Base-by-base conservation (phyloP, 1,139 yeast species). In the Geotrichum carabidarum region DNA sequence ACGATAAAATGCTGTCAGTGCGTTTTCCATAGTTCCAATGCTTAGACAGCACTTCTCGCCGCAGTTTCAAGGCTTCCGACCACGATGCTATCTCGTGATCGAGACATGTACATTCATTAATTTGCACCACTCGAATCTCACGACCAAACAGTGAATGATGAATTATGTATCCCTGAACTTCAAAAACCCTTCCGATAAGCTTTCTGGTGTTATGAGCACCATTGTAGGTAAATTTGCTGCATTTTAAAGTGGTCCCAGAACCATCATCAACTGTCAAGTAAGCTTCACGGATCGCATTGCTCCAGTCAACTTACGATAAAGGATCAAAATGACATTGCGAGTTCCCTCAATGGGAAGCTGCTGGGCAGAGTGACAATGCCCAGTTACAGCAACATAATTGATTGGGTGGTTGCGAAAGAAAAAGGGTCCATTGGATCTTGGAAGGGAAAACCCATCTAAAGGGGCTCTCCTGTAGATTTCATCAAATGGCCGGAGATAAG, bases 391-490 rank as follows among this genome's bases (percentile, higher is more conserved):
- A 7, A 65, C 65, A 45, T 60, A 63, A 48, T 60, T 62, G 31
- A 66, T 60, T 5, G 69, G 69, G 43, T 65, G 68, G 55, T 65
- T 63, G n/a, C 59, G 54, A 54, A 59, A 63, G 51, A 64, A 62
- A 50, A 60, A 65, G 8, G 64, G 64, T 27, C 57, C 58, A 15
- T 48, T 50, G 27, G 42, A 45, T 17, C 43, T 41, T 31, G 40
- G 44, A 8, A 50, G 45, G 2, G 49, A 11, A 30, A 56, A 49
- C 7, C 48, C 36, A 8, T 54, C 50, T 11, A 42, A 50, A 30
- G 54, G 40, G 11, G 42, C 18, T 14, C 58, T 48, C 11, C 37
- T 45, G 38, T 62, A 62, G 11, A 58, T 37, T 9, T 51, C 50
- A 9, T 38, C n/a, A 41, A 51, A 62, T 5, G 60, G 40, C 5